A percentile compares a stretch with the other conserved stretches of the same genome.
Conservation (phyloP, 768 basidiomycete genomes). For the Hygrophorus pudorinus region DNA sequence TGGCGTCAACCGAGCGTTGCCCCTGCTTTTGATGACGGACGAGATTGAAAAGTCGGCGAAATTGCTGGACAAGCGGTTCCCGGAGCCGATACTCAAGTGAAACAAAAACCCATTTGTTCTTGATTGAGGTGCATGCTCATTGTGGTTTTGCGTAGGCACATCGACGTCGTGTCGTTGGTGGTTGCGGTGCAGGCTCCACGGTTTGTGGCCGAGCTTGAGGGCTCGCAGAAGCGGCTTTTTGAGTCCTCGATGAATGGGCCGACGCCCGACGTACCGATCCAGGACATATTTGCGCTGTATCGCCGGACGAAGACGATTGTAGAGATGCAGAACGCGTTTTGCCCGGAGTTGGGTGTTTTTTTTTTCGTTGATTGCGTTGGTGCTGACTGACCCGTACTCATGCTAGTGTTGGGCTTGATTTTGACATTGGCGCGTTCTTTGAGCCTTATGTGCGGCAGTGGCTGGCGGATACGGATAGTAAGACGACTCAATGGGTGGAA, state of each 20-base stretch:
- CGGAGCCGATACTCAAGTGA: slow-evolving; percentile 78
- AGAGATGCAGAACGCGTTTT: slow-evolving; percentile 78
- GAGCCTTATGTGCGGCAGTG: slow-evolving; percentile 83
- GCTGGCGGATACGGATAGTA: slow-evolving; percentile 80
- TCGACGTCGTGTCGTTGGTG: slow-evolving; percentile 70
- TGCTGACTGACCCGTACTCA: not conserved
- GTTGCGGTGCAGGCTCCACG: slow-evolving; percentile 61
- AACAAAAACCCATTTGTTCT: slow-evolving; percentile 21
- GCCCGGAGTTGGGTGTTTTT: slow-evolving; percentile 50
- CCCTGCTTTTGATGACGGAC: slow-evolving; percentile 74
- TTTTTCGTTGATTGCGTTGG: slow-evolving; percentile 1
- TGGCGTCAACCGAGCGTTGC: slow-evolving; percentile 74
- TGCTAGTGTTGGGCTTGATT: slow-evolving; percentile 43
- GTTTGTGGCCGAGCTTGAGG: slow-evolving; percentile 56
- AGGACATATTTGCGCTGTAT: slow-evolving; percentile 85
- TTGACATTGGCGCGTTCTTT: slow-evolving; percentile 72
- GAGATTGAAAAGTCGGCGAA: slow-evolving; percentile 86
- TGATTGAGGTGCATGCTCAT: slow-evolving; percentile 1
- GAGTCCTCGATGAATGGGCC: slow-evolving; percentile 83
- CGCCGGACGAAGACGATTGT: slow-evolving; percentile 64
- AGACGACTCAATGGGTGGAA: slow-evolving; percentile 92
- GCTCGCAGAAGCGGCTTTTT: slow-evolving; percentile 61
- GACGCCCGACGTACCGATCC: slow-evolving; percentile 79
- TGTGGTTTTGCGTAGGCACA: slow-evolving; percentile 28
- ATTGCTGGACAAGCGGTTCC: slow-evolving; percentile 77